phyloP scores from a whole-genome alignment of 495 filamentous ascomycete species.

The Astrothelium macrocarpum region DNA sequence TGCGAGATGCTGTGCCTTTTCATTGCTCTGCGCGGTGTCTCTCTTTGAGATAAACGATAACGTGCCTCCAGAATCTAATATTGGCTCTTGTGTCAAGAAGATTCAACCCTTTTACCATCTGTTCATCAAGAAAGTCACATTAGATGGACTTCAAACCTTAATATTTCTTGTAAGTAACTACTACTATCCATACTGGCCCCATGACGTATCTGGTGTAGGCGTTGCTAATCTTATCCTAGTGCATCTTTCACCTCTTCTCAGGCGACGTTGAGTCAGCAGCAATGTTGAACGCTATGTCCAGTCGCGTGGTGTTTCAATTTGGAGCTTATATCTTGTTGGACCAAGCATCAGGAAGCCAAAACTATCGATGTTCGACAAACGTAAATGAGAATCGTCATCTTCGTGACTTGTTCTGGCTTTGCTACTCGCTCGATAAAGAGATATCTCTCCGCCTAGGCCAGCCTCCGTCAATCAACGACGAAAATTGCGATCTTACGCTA shows the following conservation, averaged over 20 bases:
- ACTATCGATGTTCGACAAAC: neutral
- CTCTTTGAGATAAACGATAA: neutral
- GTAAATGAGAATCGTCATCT: slow-evolving; percentile 22
- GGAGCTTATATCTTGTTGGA: neutral
- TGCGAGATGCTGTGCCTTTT: neutral
- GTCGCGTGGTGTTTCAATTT: neutral
- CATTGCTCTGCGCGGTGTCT: neutral
- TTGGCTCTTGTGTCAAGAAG: neutral
- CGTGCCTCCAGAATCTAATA: neutral
- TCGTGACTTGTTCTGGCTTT: slow-evolving; percentile 45
- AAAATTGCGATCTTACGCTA: slow-evolving; percentile 45
- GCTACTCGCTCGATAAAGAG: slow-evolving; percentile 45
- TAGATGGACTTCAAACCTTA: neutral
- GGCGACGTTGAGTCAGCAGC: neutral
- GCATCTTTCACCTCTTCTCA: neutral
- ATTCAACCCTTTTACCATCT: neutral
- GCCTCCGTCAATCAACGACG: slow-evolving; percentile 42
- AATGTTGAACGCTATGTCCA: neutral
- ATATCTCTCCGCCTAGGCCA: slow-evolving; percentile 42
- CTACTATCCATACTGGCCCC: neutral
- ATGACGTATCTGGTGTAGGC: neutral
- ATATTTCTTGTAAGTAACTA: neutral
- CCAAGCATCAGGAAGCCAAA: too few relatives aligned
- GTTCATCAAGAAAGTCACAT: neutral
- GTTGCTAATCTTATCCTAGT: neutral